A percentile compares a stretch with the other conserved stretches of the same genome.
Conservation (phyloP, 306 rosid genomes). For the Vigna nakashimae region DNA sequence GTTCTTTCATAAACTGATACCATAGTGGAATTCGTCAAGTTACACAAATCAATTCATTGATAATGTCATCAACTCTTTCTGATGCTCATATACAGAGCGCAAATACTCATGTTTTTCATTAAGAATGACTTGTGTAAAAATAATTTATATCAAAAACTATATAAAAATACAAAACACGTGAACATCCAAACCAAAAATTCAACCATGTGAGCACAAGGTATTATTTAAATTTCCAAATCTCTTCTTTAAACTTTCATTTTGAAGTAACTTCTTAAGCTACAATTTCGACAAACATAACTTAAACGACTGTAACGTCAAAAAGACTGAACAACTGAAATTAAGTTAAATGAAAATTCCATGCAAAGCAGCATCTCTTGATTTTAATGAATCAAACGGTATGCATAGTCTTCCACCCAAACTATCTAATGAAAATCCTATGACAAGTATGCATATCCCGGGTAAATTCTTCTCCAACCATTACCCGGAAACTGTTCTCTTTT, state of each 20-base stretch:
- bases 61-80: too few relatives aligned
- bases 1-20: too few relatives aligned
- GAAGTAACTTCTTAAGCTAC: neutral
- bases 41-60: too few relatives aligned
- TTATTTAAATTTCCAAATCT: too few relatives aligned
- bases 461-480: conserved; percentile 20
- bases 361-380: neutral
- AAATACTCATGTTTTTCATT: too few relatives aligned
- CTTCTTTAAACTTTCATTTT: neutral
- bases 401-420: neutral
- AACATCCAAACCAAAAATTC: too few relatives aligned
- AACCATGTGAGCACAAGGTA: too few relatives aligned
- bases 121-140: too few relatives aligned
- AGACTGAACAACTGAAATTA: neutral
- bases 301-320: neutral
- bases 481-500: neutral
- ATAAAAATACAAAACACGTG: too few relatives aligned
- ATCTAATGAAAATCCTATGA: neutral
- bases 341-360: neutral
- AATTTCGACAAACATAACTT: neutral
- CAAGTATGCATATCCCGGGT: neutral
- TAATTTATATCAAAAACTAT: too few relatives aligned
- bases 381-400: neutral
- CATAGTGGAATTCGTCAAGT: too few relatives aligned
- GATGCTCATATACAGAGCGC: too few relatives aligned